Conservation (phyloP, 192 early-diverging fungal genomes). For the Irineochytrium annulatum region DNA sequence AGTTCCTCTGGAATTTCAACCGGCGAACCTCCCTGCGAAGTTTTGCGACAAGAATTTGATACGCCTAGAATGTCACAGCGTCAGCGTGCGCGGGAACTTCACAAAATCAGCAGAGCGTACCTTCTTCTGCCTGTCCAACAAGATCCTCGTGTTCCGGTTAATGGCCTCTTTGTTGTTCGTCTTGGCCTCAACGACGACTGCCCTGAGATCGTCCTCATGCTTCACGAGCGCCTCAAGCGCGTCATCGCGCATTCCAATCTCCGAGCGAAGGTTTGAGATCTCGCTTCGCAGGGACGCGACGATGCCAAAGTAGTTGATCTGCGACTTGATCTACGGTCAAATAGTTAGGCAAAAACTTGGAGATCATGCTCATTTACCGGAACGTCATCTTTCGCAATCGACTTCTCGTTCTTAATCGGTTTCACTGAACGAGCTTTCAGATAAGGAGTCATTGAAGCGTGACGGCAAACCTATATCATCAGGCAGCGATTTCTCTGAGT, state of each 20-base stretch:
- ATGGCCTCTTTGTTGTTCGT: conserved; percentile 18
- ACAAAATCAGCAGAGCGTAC: conserved; percentile 16
- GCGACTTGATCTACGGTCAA: no score
- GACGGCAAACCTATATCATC: no score
- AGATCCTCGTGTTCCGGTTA: conserved; percentile 36
- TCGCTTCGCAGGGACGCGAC: conserved; percentile 18
- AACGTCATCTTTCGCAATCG: no score
- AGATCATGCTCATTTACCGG: no score
- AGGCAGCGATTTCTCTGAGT: no score
- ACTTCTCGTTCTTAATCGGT: no score
- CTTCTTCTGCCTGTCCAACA: conserved; percentile 45
- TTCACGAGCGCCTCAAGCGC: conserved; percentile 15
- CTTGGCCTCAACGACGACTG: conserved; percentile 5
- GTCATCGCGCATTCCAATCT: conserved; percentile 24
- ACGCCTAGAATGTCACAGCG: conserved; percentile 23
- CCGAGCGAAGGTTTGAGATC: conserved; percentile 10
- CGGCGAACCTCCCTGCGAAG: conserved; percentile 40
- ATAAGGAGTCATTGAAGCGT: no score
- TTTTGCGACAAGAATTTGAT: conserved; percentile 46
- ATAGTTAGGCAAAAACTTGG: no score
- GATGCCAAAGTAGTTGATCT: conserved; percentile 18
- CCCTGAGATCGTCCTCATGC: conserved; percentile 16
- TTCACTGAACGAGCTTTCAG: no score
- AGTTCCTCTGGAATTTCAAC: conserved; percentile 42
- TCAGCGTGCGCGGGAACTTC: not conserved